Base-by-base conservation (phyloP, 352 stramenopile genomes). In the Globisporangium camurandrum region DNA sequence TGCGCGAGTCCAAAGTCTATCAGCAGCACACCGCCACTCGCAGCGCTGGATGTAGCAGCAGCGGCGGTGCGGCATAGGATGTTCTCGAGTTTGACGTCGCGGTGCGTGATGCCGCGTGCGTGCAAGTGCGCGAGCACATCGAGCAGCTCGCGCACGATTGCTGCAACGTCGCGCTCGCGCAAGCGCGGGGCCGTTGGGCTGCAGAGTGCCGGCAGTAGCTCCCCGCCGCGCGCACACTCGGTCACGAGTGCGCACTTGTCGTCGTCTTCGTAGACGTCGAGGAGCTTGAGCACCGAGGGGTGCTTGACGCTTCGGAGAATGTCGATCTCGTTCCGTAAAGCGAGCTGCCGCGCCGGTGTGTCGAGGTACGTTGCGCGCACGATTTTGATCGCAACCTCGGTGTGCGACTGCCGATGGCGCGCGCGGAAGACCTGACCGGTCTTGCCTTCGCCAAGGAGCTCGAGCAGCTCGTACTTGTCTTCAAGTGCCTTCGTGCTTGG, bases 81-180 rank as follows among this genome's bases (percentile, higher is more conserved):
- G 58, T 93, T 93, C 54, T 93, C 82, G 33, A 86, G 60, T 56
- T 93, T 93, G 40, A 93, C 52, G 54, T 93, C 82, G 38, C 82
- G 79, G 54, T 93, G 82, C 2, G 80, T 89, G 47, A 93, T 84
- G 22, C 80, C 77, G 38, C 68, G 65, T 14, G 70, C 53, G 57
- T 93, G 82, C 46, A 93, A 53, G 22, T 88, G 82, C 7, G 61
- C 63, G 23, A 93, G 41, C n/a, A 86, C 82, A 7, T 61, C 56
- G 19, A 91, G 62, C 43, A 93, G 57, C 44, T 93, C 69, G 1
- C 71, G 73, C 3, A 93, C 57, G 44, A 93, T 57, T 1, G 58
- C 61, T 7, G 72, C 74, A 20, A 91, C 67, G 46, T 88, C 76
- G 40, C 74, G 69, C 49, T 93, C 82, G 14, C 68, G 52, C 42